Conservation (phyloP, 106 monocot genomes). For the Gastrodia elata region DNA sequence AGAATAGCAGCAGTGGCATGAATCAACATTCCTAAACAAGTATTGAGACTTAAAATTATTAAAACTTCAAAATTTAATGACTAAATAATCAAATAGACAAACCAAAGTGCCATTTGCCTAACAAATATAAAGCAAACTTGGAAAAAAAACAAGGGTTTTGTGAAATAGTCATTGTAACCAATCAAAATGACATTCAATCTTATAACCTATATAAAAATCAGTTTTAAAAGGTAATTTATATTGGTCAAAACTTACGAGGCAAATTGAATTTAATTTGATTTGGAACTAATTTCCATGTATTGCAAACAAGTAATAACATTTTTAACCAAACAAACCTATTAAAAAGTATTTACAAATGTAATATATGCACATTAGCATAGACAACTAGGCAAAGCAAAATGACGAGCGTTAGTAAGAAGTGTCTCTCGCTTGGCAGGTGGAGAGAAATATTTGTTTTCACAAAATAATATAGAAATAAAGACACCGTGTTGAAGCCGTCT, state of each 20-base stretch:
- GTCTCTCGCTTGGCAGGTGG: background rate
- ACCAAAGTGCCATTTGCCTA: background rate
- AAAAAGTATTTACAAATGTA: background rate
- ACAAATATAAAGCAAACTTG: background rate
- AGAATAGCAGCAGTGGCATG: conserved; percentile 55
- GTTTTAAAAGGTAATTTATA: background rate
- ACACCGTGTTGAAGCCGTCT: background rate
- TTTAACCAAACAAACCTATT: background rate
- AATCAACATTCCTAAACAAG: conserved; percentile 52
- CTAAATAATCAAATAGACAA: background rate
- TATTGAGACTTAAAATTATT: background rate
- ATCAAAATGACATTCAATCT: background rate
- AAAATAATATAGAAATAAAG: background rate
- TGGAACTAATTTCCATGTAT: background rate
- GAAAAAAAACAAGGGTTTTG: background rate
- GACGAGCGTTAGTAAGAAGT: background rate
- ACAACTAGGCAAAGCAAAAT: background rate
- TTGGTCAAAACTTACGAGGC: background rate
- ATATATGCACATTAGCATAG: background rate
- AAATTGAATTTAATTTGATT: background rate
- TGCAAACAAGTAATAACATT: background rate
- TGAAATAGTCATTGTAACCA: background rate
- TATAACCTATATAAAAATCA: background rate
- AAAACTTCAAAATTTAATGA: background rate
- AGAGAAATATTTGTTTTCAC: background rate